Evolutionary conservation across 345 rosid species (phyloP), one percentile per base, ranked within the genome.

Genomic region (Linum usitatissimum): DNA sequence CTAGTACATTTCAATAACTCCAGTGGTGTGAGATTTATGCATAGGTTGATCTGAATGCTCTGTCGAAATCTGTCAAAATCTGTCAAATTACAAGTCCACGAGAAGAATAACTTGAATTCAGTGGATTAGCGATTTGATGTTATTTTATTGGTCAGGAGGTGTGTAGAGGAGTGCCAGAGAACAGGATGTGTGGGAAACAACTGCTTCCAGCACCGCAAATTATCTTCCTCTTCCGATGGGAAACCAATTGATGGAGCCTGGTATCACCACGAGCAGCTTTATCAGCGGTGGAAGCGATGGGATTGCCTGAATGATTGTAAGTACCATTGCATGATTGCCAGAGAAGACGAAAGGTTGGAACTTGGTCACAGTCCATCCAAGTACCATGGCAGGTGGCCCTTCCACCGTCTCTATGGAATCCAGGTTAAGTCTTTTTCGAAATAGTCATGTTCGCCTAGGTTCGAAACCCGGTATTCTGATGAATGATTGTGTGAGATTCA

Each of bases 331-430:
- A 91, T 91, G 96, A 78, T 88, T 77, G 65, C 76, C 57, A 85
- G 95, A 74, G 93, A 88, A 78, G 85, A 85, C 75, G 92, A 88
- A 64, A 79, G 91, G 59, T 73, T 64, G 64, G 76, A 77, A 70
- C 81, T 70, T 61, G 95, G 93, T 36, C 78, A 77, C 53, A 74
- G 59, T 55, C 95, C 96, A 65, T 81, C 80, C 69, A 91, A 91
- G 69, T 91, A 89, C 64, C 84, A 86, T 62, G 90, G 92, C 18
- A 88, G 85, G 79, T 91, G 96, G 96, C 91, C 95, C 12, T 86
- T 86, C 54, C 77, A 59, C 56, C 93, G 93, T 70, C 82, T 84
- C 60, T 84, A 84, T 63, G 96, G 92, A 4, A 76, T 86, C 54
- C 92, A 88, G 92, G 98, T 77, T 23, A 23, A 23, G 28, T 2